Conservation (phyloP, 2,329 filamentous ascomycete genomes). For the Ophiostoma quercus region DNA sequence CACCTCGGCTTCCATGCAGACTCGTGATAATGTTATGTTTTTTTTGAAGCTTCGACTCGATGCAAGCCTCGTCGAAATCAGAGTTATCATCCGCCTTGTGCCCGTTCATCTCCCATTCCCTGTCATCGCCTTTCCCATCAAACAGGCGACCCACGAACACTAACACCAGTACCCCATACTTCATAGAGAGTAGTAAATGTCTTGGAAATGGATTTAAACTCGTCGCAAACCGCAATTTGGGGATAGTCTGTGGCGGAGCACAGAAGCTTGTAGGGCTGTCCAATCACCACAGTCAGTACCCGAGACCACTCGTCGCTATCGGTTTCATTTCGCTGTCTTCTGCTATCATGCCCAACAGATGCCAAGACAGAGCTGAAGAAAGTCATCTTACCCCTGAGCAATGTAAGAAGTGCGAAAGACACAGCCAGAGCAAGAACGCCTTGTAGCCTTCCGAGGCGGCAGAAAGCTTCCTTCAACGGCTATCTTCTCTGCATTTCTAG, state of each 20-base stretch:
- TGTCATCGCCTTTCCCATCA: background rate
- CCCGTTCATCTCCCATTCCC: background rate
- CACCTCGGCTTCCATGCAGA: background rate
- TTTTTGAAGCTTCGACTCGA: background rate
- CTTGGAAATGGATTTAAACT: background rate
- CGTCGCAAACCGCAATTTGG: background rate
- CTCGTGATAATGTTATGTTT: background rate
- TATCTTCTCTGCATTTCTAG: background rate
- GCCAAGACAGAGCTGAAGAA: background rate
- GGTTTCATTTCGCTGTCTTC: background rate
- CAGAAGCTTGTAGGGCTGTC: background rate
- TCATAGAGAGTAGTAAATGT: background rate
- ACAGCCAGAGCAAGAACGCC: background rate
- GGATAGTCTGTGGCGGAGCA: constrained; percentile 6
- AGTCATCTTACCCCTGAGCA: background rate
- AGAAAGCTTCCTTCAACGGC: background rate
- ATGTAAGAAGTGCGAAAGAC: background rate
- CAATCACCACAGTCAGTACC: background rate
- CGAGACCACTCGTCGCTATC: background rate
- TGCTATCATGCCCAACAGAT: background rate
- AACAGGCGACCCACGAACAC: background rate
- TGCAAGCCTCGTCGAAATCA: background rate
- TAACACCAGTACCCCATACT: background rate
- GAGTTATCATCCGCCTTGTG: background rate
- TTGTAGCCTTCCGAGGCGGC: constrained; percentile 7